Base-by-base conservation (phyloP, 352 stramenopile species). In the Phytophthora palmivora region DNA sequence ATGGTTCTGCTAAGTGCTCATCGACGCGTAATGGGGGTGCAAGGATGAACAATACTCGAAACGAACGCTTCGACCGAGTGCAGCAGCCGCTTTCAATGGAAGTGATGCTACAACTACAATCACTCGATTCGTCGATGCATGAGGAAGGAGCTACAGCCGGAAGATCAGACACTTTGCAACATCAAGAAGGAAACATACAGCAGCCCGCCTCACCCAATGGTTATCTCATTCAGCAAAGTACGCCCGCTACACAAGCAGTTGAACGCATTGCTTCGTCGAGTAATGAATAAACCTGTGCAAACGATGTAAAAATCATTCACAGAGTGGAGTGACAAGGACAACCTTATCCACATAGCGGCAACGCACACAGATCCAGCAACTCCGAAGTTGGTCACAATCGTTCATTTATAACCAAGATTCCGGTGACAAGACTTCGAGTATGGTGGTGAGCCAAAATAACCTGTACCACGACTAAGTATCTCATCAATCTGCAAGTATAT, bases 81-180 rank as follows among this genome's bases (percentile, higher is more conserved):
- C 45, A 73, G 41, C 58, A 73, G 32, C 65, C 59, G 37, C 59
- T 73, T 14, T 70, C 58, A 19, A 73, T 71, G 59, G 49, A 65
- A 57, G 53, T 68, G 37, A 67, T 74, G 63, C 37, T 70, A 26
- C 68, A 73, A 54, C 38, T 69, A 24, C 59, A 72, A 21, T 77
- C 63, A 19, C 30, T 76, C 2, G 69, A 74, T 15, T 64, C 69
- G 15, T 60, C 50, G 0, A 62, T 69, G 12, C 69, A 70, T 15
- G 65, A 72, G 32, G 54, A 64, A 44, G 60, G 45, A 37, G 22
- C 45, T 11, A 54, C 48, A 11, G 6, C 51, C 4, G 32, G 36
- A 4, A 41, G 30, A 4, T 12, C 44, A 14, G 57, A 63, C 7
- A n/a, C 36, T 1, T 34, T 61, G 39, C 37, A 57, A 38, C 32